Conservation (phyloP, 2,329 filamentous ascomycete species). For the Verticillium longisporum region DNA sequence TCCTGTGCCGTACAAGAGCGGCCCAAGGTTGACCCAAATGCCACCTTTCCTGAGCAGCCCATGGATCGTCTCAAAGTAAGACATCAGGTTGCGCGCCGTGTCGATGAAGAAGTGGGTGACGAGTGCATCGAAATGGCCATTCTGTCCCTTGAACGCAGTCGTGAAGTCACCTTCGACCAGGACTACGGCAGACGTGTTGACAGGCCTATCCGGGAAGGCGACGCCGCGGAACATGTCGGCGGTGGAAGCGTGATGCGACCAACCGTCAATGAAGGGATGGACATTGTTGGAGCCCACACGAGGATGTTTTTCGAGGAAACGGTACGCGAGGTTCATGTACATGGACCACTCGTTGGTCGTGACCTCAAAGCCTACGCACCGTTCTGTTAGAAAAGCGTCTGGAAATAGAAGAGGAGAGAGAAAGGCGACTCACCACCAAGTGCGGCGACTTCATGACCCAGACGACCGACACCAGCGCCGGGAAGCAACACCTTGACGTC, state of each 20-base stretch:
- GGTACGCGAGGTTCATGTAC: conserved; percentile 49
- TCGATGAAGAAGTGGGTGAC: conserved; percentile 56
- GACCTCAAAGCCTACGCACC: conserved; percentile 36
- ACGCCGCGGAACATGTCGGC: conserved; percentile 38
- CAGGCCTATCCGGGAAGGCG: conserved; percentile 32
- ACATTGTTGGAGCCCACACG: conserved; percentile 20
- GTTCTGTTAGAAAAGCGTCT: not conserved
- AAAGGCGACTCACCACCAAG: conserved; percentile 24
- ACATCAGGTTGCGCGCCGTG: conserved; percentile 48
- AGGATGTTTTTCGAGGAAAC: conserved; percentile 33
- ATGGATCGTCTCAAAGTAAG: conserved; percentile 47
- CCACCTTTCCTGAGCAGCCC: conserved; percentile 38
- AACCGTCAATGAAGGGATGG: conserved; percentile 46
- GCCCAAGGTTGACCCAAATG: conserved; percentile 49
- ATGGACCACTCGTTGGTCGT: conserved; percentile 52
- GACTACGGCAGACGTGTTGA: conserved; percentile 29
- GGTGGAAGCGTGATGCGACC: conserved; percentile 47
- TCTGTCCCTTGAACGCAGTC: conserved; percentile 23
- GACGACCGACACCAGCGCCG: conserved; percentile 43
- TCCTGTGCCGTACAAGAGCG: conserved; percentile 45
- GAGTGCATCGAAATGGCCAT: conserved; percentile 36
- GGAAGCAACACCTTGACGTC: conserved; percentile 38
- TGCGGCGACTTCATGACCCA: conserved; percentile 42
- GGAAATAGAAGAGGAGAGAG: not conserved
- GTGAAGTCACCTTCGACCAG: conserved; percentile 52